Evolutionary conservation across 2,329 filamentous ascomycete species (phyloP).

Genomic region (Colletotrichum lupini): DNA sequence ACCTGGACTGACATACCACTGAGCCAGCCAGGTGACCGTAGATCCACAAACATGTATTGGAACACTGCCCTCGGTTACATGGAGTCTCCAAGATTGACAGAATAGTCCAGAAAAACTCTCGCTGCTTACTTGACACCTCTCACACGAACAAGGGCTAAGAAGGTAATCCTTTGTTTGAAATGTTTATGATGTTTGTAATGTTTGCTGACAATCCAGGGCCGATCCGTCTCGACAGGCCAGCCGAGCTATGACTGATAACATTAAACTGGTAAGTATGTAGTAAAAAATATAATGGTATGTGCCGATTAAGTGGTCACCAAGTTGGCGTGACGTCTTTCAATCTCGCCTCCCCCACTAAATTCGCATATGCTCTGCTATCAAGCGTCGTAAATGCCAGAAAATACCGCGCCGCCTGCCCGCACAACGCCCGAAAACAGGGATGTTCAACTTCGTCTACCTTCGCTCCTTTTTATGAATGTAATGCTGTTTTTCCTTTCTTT

Average conservation of each 20-base stretch:
- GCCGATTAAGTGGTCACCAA: background rate
- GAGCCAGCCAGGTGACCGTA: background rate
- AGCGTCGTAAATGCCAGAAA: slow-evolving; percentile 17
- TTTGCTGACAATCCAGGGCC: background rate
- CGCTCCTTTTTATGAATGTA: background rate
- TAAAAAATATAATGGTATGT: background rate
- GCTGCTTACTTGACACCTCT: background rate
- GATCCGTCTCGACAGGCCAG: background rate
- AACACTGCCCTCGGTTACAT: background rate
- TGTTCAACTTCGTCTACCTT: background rate
- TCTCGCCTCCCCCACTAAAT: background rate
- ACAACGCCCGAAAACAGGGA: slow-evolving; percentile 23
- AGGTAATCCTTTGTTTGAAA: background rate
- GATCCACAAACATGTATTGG: background rate
- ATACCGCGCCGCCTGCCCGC: slow-evolving; percentile 3
- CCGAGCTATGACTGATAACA: slow-evolving; percentile 12
- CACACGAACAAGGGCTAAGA: background rate
- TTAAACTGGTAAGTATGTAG: slow-evolving; percentile 27
- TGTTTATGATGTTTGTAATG: background rate
- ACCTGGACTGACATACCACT: background rate
- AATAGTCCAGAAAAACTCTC: background rate
- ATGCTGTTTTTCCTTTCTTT: background rate
- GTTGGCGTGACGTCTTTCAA: background rate
- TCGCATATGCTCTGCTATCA: slow-evolving; percentile 15
- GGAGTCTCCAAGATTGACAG: background rate